These are phyloP conservation scores for Ambrosiella beaveri DNA, from an alignment of 2,329 filamentous ascomycete species.

Conservation along the genomic window DNA sequence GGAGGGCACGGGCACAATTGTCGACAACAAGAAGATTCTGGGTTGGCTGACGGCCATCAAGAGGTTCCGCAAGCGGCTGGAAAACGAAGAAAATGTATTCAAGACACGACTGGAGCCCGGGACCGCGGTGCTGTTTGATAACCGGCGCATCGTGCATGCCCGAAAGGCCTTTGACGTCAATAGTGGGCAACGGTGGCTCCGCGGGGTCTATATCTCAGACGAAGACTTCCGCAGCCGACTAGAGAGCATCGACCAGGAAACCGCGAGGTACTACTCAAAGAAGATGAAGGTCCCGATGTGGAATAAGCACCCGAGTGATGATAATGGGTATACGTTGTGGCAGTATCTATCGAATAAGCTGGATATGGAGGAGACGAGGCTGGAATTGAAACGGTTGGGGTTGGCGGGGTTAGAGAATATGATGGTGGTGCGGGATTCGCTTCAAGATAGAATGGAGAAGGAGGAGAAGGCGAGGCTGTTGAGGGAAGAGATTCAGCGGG, in stretches of 20 bases:
- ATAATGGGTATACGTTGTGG: neutral
- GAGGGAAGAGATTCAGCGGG: no score
- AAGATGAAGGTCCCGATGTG: neutral
- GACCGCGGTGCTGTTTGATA: constrained; percentile 88
- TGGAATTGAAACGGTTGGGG: no score
- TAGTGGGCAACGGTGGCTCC: constrained; percentile 59
- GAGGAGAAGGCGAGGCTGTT: neutral
- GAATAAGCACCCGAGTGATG: neutral
- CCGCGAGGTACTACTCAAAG: constrained; percentile 10
- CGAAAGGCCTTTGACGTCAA: constrained; percentile 53
- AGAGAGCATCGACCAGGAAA: constrained; percentile 10
- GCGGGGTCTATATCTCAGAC: constrained; percentile 62
- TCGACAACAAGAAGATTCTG: constrained; percentile 20
- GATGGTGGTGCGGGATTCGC: constrained; percentile 4
- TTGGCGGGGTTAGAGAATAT: no score
- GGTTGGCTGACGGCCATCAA: constrained; percentile 27
- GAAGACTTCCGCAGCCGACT: constrained; percentile 25
- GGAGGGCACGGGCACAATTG: no score
- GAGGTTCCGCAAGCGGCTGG: constrained; percentile 41
- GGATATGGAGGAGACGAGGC: neutral
- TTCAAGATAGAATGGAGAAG: neutral
- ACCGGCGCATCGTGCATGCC: constrained; percentile 70
- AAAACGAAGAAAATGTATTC: constrained; percentile 40
- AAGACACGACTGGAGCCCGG: constrained; percentile 61
- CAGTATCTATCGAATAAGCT: neutral